These are phyloP conservation scores for Dactylellina leptospora DNA, from an alignment of 2,329 filamentous ascomycete species.

Conservation along the genomic window DNA sequence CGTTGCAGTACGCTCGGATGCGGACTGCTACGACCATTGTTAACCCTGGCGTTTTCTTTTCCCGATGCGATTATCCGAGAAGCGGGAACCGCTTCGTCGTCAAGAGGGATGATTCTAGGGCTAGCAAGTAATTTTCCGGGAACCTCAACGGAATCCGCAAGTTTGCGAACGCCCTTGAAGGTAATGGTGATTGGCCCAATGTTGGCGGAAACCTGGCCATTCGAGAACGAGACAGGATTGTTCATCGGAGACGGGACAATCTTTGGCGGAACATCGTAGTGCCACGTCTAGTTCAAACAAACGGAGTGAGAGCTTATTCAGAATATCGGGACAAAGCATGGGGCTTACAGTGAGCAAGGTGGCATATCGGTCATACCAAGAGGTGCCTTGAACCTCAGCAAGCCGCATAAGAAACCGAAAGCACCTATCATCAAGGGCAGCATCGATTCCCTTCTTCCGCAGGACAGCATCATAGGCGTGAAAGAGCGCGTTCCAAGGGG, in stretches of 20 bases:
- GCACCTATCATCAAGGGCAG: slow-evolving; percentile 48
- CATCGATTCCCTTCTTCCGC: slow-evolving; percentile 50
- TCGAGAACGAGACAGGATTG: slow-evolving; percentile 29
- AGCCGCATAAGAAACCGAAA: slow-evolving; percentile 53
- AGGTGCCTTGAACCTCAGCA: slow-evolving; percentile 49
- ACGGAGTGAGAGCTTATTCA: not conserved
- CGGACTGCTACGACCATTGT: slow-evolving; percentile 44
- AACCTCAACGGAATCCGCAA: not conserved
- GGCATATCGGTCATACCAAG: slow-evolving; percentile 51
- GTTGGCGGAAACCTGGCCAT: slow-evolving; percentile 34
- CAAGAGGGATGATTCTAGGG: slow-evolving; percentile 23
- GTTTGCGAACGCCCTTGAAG: slow-evolving; percentile 30
- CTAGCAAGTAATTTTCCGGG: slow-evolving; percentile 4
- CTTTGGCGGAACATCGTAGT: slow-evolving; percentile 47
- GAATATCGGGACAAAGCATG: not conserved
- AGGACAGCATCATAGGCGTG: slow-evolving; percentile 52
- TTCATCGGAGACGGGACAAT: slow-evolving; percentile 25
- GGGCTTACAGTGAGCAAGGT: slow-evolving; percentile 45
- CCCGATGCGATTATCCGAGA: slow-evolving; percentile 9
- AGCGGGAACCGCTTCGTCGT: slow-evolving; percentile 2
- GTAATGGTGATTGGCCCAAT: slow-evolving; percentile 46
- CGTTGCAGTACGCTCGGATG: slow-evolving; percentile 35
- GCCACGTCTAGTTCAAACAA: slow-evolving; percentile 33
- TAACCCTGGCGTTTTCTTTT: slow-evolving; percentile 26
- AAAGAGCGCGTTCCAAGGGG: slow-evolving; percentile 53